Evolutionary conservation across 2,329 filamentous ascomycete species (phyloP).

Genomic region (Phoma sp.): DNA sequence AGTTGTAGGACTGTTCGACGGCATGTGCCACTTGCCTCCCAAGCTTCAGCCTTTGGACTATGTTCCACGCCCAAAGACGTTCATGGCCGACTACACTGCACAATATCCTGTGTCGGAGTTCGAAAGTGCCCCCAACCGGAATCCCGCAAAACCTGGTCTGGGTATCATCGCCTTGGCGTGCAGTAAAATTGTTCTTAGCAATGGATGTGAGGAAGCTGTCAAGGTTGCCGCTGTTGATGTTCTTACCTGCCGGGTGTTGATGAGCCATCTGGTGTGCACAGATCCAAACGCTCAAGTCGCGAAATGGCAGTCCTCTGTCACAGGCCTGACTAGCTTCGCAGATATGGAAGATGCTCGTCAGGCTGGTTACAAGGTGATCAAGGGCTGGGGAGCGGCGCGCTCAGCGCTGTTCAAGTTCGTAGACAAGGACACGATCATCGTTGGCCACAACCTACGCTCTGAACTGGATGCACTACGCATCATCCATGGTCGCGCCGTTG

Average conservation of each 20-base stretch:
- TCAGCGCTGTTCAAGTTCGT: constrained; percentile 40
- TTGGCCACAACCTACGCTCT: constrained; percentile 44
- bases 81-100: constrained; percentile 27
- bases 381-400: constrained; percentile 43
- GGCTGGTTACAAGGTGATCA: constrained; percentile 41
- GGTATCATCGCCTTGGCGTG: constrained; percentile 36
- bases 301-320: constrained; percentile 36
- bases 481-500: constrained; percentile 44
- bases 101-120: constrained; percentile 32
- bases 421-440: constrained; percentile 43
- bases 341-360: constrained; percentile 38
- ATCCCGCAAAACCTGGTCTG: constrained; percentile 20
- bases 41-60: constrained; percentile 35
- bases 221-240: constrained; percentile 46
- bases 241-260: constrained; percentile 38
- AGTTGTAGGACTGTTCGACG: constrained; percentile 28
- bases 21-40: constrained; percentile 38
- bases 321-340: constrained; percentile 32
- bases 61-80: constrained; percentile 35
- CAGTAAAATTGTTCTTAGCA: constrained; percentile 36
- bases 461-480: constrained; percentile 46
- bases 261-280: constrained; percentile 43
- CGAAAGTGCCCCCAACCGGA: constrained; percentile 24
- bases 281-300: constrained; percentile 27
- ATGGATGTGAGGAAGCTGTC: constrained; percentile 35